Evolutionary conservation across 2,329 filamentous ascomycete genomes (phyloP), one percentile per base, ranked within the genome.

Genomic region (Onygena corvina): DNA sequence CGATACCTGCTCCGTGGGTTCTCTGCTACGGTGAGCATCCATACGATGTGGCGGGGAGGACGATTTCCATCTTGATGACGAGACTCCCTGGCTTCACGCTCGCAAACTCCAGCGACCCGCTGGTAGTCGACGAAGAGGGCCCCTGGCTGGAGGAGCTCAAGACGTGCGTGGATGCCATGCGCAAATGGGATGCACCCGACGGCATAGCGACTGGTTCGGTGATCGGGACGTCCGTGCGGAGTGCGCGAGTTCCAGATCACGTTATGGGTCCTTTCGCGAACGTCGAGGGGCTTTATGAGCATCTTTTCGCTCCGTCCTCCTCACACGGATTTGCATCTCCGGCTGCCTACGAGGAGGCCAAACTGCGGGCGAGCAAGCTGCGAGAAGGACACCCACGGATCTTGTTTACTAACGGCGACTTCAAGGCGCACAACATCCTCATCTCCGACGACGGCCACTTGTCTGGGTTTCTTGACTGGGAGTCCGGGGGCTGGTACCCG

Each of bases 91-190:
- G 38, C 4, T n/a, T 27, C 14, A 25, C 58, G 8, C 53, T 69
- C 21, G 59, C 56, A 14, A 62, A 66, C 46, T 56, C 55, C 2
- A 54, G 50, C 14, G 56, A 65, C 47, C 31, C 18, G 14, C 55
- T 69, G 30, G 51, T 56, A 7, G 35, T 56, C 14, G 56, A 66
- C 30, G 50, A 52, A 4, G 60, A 65, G 48, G 59, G 58, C 1
- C 61, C 60, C 4, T 64, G 60, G 58, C 56, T 66, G 12, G 35
- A 59, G 1, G 63, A 71, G 49, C 53, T 70, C 12, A 65, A 60
- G 45, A 48, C 35, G 30, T 68, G 62, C 21, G 27, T 69, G 7
- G 29, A 54, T 27, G 52, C 59, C 1, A 70, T 69, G 61, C 62
- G 66, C 33, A 42, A 46, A 29, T 70, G 65, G 64, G 46, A 21